These are phyloP conservation scores for Candida sakaeoensis DNA, from an alignment of 805 yeast species.

Conservation along the genomic window DNA sequence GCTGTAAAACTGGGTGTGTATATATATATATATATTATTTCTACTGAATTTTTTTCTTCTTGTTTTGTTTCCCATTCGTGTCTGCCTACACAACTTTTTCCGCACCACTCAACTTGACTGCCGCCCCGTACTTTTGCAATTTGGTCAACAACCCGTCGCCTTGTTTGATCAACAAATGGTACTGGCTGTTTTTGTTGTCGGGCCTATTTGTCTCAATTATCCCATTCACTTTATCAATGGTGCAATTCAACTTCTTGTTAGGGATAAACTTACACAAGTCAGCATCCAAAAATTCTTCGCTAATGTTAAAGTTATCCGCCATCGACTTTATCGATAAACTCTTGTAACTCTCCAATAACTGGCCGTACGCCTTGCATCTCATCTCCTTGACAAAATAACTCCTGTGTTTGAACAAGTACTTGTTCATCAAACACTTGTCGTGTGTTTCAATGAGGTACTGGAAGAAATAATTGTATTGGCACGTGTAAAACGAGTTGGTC, in stretches of 20 bases:
- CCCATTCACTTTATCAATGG: conserved; percentile 92
- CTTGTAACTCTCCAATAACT: conserved; percentile 89
- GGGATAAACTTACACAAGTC: conserved; percentile 91
- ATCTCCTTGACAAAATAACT: conserved; percentile 85
- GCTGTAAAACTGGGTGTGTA: not conserved
- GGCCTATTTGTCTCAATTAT: conserved; percentile 95
- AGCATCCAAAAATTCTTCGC: conserved; percentile 77
- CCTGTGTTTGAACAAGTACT: conserved; percentile 72
- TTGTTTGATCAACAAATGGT: conserved; percentile 80
- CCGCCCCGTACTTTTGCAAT: conserved; percentile 95
- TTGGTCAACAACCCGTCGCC: conserved; percentile 92
- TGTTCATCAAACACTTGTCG: conserved; percentile 60
- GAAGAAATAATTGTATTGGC: conserved; percentile 81
- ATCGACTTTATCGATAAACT: conserved; percentile 84
- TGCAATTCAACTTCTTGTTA: conserved; percentile 89
- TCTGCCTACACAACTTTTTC: conserved; percentile 47
- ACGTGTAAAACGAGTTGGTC: conserved; percentile 81
- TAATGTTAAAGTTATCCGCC: conserved; percentile 93
- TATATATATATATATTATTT: not conserved
- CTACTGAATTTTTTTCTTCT: not conserved
- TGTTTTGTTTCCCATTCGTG: not conserved
- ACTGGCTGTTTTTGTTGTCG: conserved; percentile 92
- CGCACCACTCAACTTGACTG: conserved; percentile 91
- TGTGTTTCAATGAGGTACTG: conserved; percentile 72
- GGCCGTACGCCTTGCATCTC: conserved; percentile 93